Conservation (phyloP, 352 stramenopile genomes). For the Globisporangium splendens region DNA sequence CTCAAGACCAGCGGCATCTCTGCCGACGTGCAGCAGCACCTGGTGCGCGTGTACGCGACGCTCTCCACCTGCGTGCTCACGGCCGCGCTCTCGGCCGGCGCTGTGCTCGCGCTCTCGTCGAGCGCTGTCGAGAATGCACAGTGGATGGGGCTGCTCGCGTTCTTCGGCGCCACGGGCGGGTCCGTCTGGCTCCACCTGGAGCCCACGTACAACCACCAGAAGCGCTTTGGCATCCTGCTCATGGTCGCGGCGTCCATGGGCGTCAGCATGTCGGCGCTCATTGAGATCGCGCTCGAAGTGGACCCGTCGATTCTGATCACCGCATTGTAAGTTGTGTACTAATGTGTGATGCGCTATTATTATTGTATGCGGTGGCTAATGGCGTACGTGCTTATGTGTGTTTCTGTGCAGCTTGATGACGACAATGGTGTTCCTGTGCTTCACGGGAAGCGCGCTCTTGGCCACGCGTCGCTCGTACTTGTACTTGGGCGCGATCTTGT, state of each 20-base stretch:
- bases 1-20: constrained; percentile 39
- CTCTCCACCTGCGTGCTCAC: constrained; percentile 56
- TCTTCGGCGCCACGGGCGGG: constrained; percentile 41
- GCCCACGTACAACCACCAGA: constrained; percentile 45
- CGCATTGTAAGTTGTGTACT: constrained; percentile 51
- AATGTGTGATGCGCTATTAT: no score
- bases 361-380: not conserved
- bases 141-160: constrained; percentile 36
- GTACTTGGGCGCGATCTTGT: constrained; percentile 79
- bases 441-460: constrained; percentile 77
- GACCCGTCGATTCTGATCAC: constrained; percentile 78
- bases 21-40: constrained; percentile 46
- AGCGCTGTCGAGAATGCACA: constrained; percentile 29
- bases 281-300: constrained; percentile 69
- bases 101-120: not conserved
- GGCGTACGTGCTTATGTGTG: constrained; percentile 2
- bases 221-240: constrained; percentile 70
- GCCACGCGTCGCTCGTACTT: constrained; percentile 77
- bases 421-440: constrained; percentile 82
- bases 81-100: constrained; percentile 39
- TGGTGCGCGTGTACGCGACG: constrained; percentile 70
- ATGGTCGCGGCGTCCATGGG: constrained; percentile 63
- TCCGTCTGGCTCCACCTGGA: constrained; percentile 64
- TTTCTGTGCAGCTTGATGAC: constrained; percentile 48
- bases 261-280: constrained; percentile 64